phyloP scores from a whole-genome alignment of 495 filamentous ascomycete genomes.

The Daldinia childiae region DNA sequence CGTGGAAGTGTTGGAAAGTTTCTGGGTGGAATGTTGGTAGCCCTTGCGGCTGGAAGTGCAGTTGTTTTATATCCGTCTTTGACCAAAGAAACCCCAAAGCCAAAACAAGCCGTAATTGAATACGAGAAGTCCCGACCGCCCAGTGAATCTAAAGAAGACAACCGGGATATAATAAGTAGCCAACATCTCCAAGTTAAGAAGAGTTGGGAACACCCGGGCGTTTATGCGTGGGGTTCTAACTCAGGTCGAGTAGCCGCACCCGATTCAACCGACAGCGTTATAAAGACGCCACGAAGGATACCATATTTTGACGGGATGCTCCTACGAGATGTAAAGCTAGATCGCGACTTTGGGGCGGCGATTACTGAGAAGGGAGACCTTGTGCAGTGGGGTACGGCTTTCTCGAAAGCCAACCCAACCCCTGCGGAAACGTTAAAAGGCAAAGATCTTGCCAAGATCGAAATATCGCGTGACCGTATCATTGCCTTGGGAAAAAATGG shows the following conservation, averaged over 20 bases:
- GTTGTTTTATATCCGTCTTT: slow-evolving; percentile 35
- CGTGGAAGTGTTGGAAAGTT: slow-evolving; percentile 28
- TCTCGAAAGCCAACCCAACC: slow-evolving; percentile 56
- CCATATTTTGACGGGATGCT: slow-evolving; percentile 85
- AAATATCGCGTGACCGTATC: slow-evolving; percentile 81
- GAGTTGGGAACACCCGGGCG: slow-evolving; percentile 87
- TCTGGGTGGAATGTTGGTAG: slow-evolving; percentile 34
- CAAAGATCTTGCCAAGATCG: slow-evolving; percentile 77
- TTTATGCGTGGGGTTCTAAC: slow-evolving; percentile 95
- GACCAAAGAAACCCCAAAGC: slow-evolving; percentile 30
- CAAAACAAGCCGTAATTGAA: slow-evolving; percentile 57
- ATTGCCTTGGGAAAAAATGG: slow-evolving; percentile 80
- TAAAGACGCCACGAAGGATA: slow-evolving; percentile 84
- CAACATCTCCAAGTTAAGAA: slow-evolving; percentile 86
- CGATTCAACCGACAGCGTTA: slow-evolving; percentile 74
- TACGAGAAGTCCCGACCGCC: slow-evolving; percentile 68
- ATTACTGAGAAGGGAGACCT: slow-evolving; percentile 89
- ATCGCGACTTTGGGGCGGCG: slow-evolving; percentile 83
- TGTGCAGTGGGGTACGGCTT: slow-evolving; percentile 89
- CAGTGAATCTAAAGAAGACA: slow-evolving; percentile 68
- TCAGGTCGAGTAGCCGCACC: slow-evolving; percentile 84
- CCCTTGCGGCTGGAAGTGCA: slow-evolving; percentile 31
- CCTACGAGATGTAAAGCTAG: slow-evolving; percentile 87
- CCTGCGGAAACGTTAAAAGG: slow-evolving; percentile 80
- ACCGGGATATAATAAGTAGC: slow-evolving; percentile 74